phyloP scores from a whole-genome alignment of 176 grass and related monocot species.

The Cenchrus purpureus region DNA sequence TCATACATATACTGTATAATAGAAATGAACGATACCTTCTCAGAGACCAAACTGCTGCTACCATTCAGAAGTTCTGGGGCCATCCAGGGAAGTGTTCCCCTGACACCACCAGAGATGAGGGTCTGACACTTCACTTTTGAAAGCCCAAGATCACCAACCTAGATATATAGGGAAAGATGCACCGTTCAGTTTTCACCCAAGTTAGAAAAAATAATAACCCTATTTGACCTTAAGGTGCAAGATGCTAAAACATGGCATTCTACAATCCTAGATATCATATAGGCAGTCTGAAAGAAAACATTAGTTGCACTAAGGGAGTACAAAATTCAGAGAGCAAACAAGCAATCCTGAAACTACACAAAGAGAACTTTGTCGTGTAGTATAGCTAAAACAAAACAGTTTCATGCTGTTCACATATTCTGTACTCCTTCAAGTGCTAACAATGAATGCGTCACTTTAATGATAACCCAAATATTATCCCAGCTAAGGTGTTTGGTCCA shows the following conservation, averaged over 20 bases:
- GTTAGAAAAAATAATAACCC: background rate
- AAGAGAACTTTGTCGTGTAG: background rate
- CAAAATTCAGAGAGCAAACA: constrained; percentile 25
- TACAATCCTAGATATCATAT: background rate
- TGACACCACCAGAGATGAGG: constrained; percentile 90
- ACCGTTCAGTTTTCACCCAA: background rate
- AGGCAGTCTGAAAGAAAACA: background rate
- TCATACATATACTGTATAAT: background rate
- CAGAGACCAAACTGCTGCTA: constrained; percentile 81
- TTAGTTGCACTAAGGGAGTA: background rate
- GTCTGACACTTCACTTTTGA: constrained; percentile 97
- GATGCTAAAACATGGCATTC: background rate
- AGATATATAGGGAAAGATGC: constrained; percentile 6
- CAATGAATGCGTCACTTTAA: background rate
- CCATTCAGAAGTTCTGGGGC: constrained; percentile 96
- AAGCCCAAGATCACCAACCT: constrained; percentile 98
- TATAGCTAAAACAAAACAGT: background rate
- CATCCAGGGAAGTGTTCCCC: constrained; percentile 97
- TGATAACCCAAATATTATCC: constrained; percentile 11
- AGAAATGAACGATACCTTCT: constrained; percentile 68
- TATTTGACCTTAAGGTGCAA: background rate
- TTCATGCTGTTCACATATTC: background rate
- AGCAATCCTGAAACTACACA: background rate
- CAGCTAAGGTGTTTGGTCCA: background rate
- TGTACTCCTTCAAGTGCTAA: background rate